Evolutionary conservation across 805 yeast species (phyloP), one percentile per base, ranked within the genome.

Genomic region (Candida arabinofermentans): DNA sequence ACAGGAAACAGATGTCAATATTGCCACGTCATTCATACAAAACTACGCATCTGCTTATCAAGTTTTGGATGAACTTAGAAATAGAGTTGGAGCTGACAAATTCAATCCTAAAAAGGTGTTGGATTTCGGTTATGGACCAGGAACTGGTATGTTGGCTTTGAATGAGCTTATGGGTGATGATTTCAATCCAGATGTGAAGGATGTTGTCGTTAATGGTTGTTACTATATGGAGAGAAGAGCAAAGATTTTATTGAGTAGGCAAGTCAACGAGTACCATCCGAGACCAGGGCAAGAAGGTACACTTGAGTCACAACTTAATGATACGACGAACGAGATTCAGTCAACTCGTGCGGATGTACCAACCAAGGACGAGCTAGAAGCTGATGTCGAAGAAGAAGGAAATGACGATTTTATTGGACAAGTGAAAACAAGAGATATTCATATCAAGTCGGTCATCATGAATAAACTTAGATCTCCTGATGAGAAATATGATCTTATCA

Each of bases 51-150:
- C 87, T 12, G 60, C 79, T 2, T 70, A 70, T 40, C 86, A 81
- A 48, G 86, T 81, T 0, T 63, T 93, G 29, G 57, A 59, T 22
- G 98, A 91, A 51, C 64, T 89, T 27, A 70, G 76, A 49, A 69
- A 70, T 34, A 68, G 90, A 31, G 59, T 72, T 17, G 83, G 81
- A 0, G 63, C 57, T 6, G 66, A 65, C 0, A 55, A 57, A 36
- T 86, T 88, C 66, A 61, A 61, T 18, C 97, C 97, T 0, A 55
- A 72, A 23, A 67, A 76, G 5, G 76, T 93, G 0, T 67, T 93
- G 37, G 95, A 87, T 55, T 76, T 87, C 12, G 91, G 96, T 0
- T 81, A 74, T 57, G 98, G 99, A 0, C 98, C 99, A 1, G 91
- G 88, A 2, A 83, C 95, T 0, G 97, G 97, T 2, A 79, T 93